phyloP scores from a whole-genome alignment of 257 asterid species.

The Leptodermis oblonga region DNA sequence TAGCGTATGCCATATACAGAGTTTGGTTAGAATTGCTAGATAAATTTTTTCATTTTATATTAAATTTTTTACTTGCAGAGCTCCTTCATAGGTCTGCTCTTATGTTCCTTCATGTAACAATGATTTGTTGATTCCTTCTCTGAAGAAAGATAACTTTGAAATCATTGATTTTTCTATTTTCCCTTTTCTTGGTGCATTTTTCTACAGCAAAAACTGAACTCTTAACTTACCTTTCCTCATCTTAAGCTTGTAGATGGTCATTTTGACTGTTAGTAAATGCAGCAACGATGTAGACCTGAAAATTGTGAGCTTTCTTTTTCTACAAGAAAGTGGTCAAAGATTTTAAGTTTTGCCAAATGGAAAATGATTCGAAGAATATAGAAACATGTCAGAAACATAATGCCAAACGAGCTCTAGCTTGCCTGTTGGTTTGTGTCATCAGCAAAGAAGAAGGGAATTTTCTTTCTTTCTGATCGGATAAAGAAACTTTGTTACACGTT shows the following conservation, averaged over 20 bases:
- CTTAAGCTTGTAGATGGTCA: too few relatives aligned
- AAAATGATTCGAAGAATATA: too few relatives aligned
- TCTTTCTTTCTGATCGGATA: not conserved
- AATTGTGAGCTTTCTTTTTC: too few relatives aligned
- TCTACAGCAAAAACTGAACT: too few relatives aligned
- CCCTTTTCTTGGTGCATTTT: not conserved
- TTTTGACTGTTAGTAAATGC: too few relatives aligned
- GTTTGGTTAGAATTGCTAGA: conserved; percentile 37
- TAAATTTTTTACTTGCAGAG: conserved; percentile 12
- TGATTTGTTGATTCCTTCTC: conserved; percentile 22
- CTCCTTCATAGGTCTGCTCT: conserved; percentile 11
- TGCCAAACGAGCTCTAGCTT: too few relatives aligned
- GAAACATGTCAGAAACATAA: too few relatives aligned
- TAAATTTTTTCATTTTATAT: conserved; percentile 8
- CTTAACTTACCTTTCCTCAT: too few relatives aligned
- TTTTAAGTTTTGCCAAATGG: too few relatives aligned
- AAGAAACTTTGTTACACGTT: not conserved
- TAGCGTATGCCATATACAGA: conserved; percentile 33
- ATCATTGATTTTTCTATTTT: not conserved
- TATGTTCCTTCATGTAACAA: conserved; percentile 33
- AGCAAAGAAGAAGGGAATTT: not conserved
- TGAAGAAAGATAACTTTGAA: conserved; percentile 10
- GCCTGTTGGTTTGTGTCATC: not conserved
- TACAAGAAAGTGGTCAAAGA: too few relatives aligned
- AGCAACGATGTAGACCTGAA: too few relatives aligned